phyloP scores from a whole-genome alignment of 805 yeast genomes.

The Millerozyma miso region DNA sequence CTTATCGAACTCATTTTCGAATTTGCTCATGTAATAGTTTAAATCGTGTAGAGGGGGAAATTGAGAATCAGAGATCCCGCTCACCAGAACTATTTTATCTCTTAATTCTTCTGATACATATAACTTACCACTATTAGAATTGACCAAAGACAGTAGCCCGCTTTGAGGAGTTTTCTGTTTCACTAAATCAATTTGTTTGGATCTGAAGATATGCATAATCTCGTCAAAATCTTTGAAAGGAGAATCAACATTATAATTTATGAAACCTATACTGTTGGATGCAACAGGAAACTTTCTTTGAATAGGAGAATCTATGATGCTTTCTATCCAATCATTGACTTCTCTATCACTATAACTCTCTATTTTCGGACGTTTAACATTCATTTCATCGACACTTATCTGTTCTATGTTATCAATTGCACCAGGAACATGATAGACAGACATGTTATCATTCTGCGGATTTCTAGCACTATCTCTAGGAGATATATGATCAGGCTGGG shows the following conservation, averaged over 20 bases:
- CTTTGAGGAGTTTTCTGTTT: constrained; percentile 18
- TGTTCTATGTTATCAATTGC: background rate
- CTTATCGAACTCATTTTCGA: constrained; percentile 70
- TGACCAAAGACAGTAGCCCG: constrained; percentile 1
- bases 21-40: constrained; percentile 71
- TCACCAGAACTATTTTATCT: constrained; percentile 45
- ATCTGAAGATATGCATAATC: constrained; percentile 56
- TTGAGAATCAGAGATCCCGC: constrained; percentile 52
- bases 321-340: constrained; percentile 56
- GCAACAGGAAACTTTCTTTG: constrained; percentile 49
- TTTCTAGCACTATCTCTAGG: background rate
- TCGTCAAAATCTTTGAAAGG: constrained; percentile 31
- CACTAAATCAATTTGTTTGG: constrained; percentile 63
- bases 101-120: constrained; percentile 49
- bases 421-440: background rate
- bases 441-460: background rate
- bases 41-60: constrained; percentile 76
- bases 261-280: constrained; percentile 59
- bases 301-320: constrained; percentile 63
- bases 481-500: background rate
- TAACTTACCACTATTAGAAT: constrained; percentile 3
- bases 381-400: background rate
- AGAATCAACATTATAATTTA: constrained; percentile 11
- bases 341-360: constrained; percentile 3
- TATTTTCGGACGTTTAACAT: constrained; percentile 2